Evolutionary conservation across 257 asterid species (phyloP), one percentile per base, ranked within the genome.

Genomic region (Handroanthus guayacan): DNA sequence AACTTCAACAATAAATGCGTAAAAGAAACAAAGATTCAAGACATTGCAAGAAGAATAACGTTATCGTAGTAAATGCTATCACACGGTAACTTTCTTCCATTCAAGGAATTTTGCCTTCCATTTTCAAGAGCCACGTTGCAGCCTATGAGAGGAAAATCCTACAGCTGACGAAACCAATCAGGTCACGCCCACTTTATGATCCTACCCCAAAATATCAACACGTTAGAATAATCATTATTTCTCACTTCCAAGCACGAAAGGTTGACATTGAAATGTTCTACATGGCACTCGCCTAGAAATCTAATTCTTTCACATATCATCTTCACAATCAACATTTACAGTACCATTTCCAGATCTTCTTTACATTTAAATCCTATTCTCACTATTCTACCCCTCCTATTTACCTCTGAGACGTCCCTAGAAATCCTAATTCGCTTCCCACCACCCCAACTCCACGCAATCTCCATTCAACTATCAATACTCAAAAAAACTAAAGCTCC

Each of bases 381-480:
- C 47, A 34, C 37, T 10, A 39, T 14, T 45, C 58, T 61, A 48
- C 47, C 65, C 65, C 25, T 17, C 82, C 63, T 7, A 38, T 13
- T 48, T 6, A 66, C 25, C 75, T 55, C 39, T 61, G 60, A 20
- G 16, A 57, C 8, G 25, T 18, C 4, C 4, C 76, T 3, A 39
- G 5, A 48, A 65, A 66, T 12, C 17, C 39, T 10, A 81, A 76
- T 57, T 71, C 73, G 25, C 76, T 25, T 50, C 79, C 45, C 64
- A 43, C 72, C 74, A 63, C 71, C 14, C 31, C 64, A 75, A 55
- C 18, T 65, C 64, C 64, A 80, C 75, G 75, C 70, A 69, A 57
- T 69, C 6, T 12, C 11, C 14, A n/a, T 47, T 13, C 1, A 57
- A 17, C 56, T n/a, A 45, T 14, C 63, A 13, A 20, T 16, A 8